Conservation (phyloP, 108 stramenopile genomes). For the Nitzschia sp. region DNA sequence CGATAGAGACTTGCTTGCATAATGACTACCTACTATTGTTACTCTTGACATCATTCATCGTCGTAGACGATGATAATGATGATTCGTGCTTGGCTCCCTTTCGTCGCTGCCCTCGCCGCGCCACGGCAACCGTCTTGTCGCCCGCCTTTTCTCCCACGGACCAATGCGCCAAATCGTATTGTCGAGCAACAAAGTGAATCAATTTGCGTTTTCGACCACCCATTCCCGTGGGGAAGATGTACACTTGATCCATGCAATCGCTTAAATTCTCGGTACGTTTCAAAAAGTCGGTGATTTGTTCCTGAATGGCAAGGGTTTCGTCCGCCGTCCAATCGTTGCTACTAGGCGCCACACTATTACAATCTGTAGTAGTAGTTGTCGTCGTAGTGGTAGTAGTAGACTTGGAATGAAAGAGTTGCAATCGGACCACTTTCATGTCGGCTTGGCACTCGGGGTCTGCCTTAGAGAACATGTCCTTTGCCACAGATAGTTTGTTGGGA, state of each 20-base stretch:
- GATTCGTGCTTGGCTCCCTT: neutral
- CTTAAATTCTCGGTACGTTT: conserved; percentile 2
- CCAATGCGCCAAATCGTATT: conserved; percentile 62
- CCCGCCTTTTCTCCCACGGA: conserved; percentile 54
- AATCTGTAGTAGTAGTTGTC: neutral
- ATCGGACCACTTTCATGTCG: conserved; percentile 45
- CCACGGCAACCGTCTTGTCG: conserved; percentile 70
- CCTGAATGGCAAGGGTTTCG: conserved; percentile 53
- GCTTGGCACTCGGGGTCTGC: conserved; percentile 37
- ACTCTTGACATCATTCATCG: too few relatives aligned
- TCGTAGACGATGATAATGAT: too few relatives aligned
- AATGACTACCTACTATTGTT: too few relatives aligned
- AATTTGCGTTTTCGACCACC: conserved; percentile 63
- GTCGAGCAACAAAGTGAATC: conserved; percentile 65
- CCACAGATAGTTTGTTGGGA: neutral
- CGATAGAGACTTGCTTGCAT: too few relatives aligned
- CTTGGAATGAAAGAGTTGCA: conserved; percentile 41
- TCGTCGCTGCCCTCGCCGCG: conserved; percentile 21
- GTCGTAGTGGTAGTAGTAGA: neutral
- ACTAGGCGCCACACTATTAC: neutral
- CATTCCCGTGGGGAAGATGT: conserved; percentile 49
- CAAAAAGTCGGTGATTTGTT: conserved; percentile 44
- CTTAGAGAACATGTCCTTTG: neutral
- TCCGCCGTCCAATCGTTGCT: conserved; percentile 53
- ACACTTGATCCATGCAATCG: conserved; percentile 9